phyloP scores from a whole-genome alignment of 768 basidiomycete genomes.

The Psilocybe sp. region DNA sequence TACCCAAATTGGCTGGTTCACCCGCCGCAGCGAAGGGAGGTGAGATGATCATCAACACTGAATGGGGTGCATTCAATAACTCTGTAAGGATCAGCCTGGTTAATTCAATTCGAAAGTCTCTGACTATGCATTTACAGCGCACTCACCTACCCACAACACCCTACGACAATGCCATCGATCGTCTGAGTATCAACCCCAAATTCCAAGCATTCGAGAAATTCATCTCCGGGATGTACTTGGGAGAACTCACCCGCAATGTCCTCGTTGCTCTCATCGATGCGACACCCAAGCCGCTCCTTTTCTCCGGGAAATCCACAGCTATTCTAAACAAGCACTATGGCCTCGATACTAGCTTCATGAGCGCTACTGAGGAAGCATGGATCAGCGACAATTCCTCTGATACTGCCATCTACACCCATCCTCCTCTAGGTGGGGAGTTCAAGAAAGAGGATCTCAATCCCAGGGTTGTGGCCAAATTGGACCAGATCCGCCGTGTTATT shows the following conservation, averaged over 20 bases:
- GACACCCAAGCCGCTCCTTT: conserved; percentile 67
- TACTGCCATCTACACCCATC: conserved; percentile 27
- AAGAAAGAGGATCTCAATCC: conserved; percentile 29
- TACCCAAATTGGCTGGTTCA: conserved; percentile 76
- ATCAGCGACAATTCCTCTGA: conserved; percentile 33
- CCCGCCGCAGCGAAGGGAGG: conserved; percentile 60
- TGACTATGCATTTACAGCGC: conserved; percentile 44
- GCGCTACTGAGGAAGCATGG: conserved; percentile 79
- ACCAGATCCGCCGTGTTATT: conserved; percentile 59
- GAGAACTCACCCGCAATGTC: conserved; percentile 87
- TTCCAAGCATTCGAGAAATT: conserved; percentile 97
- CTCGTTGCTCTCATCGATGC: conserved; percentile 81
- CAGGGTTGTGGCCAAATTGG: conserved; percentile 36
- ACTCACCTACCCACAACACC: conserved; percentile 82
- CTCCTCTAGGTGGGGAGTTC: conserved; percentile 33
- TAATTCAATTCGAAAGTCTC: not conserved
- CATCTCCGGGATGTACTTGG: conserved; percentile 98
- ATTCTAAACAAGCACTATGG: conserved; percentile 89
- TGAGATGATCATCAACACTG: conserved; percentile 93
- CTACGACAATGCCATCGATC: conserved; percentile 90
- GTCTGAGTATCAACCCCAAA: conserved; percentile 89
- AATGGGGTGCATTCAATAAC: conserved; percentile 99
- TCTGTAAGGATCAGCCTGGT: conserved; percentile 46
- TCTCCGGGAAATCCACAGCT: conserved; percentile 72
- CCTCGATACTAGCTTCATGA: conserved; percentile 91